A percentile compares a stretch with the other conserved stretches of the same genome.
Evolutionary conservation across 805 yeast genomes (phyloP).

Genomic region (Monosporozyma siamensis): DNA sequence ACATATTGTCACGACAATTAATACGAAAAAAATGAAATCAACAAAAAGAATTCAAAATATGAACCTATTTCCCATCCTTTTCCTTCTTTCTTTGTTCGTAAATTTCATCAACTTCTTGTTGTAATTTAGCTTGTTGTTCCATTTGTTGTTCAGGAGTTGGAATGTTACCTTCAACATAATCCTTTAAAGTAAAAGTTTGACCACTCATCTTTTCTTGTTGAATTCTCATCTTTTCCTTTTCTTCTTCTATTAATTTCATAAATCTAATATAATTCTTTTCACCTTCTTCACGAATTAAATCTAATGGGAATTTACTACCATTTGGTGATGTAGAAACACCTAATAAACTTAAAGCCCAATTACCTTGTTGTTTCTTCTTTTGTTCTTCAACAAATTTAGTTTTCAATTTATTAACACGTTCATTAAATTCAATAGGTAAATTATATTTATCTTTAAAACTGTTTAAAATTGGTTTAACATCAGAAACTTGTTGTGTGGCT

Average conservation of each 20-base stretch:
- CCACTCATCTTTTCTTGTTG: slow-evolving; percentile 75
- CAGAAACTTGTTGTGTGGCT: slow-evolving; percentile 77
- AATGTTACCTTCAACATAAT: slow-evolving; percentile 73
- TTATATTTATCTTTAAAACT: slow-evolving; percentile 59
- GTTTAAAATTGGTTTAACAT: slow-evolving; percentile 79
- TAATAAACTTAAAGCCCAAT: slow-evolving; percentile 50
- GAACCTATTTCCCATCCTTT: neutral
- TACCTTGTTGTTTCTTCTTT: slow-evolving; percentile 33
- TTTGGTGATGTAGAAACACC: slow-evolving; percentile 38
- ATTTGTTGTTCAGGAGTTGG: slow-evolving; percentile 63
- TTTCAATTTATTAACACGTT: slow-evolving; percentile 70
- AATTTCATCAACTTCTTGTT: slow-evolving; percentile 31
- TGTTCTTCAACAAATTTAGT: slow-evolving; percentile 56
- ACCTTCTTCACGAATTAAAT: slow-evolving; percentile 82
- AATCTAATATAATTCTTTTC: slow-evolving; percentile 79
- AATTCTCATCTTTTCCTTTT: slow-evolving; percentile 51
- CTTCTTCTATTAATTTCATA: slow-evolving; percentile 77
- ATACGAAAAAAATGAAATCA: no score
- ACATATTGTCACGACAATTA: no score
- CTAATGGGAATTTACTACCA: slow-evolving; percentile 54
- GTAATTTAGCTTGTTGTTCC: slow-evolving; percentile 36
- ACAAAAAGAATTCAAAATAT: no score
- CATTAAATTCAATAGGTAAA: slow-evolving; percentile 69
- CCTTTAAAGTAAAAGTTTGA: slow-evolving; percentile 76
- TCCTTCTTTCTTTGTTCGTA: slow-evolving; percentile 23